A percentile compares a stretch with the other conserved stretches of the same genome.
phyloP scores from a whole-genome alignment of 1,139 yeast genomes.

The Geotrichum bryndzae region DNA sequence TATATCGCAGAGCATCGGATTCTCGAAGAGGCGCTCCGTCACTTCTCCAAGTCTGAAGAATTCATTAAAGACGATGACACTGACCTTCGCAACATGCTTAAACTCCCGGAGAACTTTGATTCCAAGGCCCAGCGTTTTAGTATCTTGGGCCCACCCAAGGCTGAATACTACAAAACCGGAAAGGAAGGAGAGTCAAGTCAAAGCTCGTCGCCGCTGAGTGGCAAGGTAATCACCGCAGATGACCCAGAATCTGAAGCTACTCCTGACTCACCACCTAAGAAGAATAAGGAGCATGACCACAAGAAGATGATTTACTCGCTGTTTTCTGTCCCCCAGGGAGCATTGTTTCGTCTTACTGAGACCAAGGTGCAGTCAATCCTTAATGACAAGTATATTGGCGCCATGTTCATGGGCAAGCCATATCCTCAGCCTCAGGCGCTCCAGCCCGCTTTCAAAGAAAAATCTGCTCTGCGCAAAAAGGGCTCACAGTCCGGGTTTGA shows the following conservation, averaged over 20 bases:
- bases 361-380: slow-evolving; percentile 12
- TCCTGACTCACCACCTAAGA: neutral
- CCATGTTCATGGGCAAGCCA: slow-evolving; percentile 5
- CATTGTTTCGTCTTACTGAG: slow-evolving; percentile 12
- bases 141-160: slow-evolving; percentile 10
- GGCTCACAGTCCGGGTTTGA: neutral
- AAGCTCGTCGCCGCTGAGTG: neutral
- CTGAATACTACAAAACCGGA: neutral
- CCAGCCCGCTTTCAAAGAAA: neutral
- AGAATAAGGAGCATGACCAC: neutral
- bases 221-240: neutral
- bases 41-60: slow-evolving; percentile 12
- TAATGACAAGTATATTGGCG: slow-evolving; percentile 10
- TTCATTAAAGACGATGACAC: neutral
- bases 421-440: neutral
- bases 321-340: slow-evolving; percentile 15
- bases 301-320: slow-evolving; percentile 7
- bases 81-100: slow-evolving; percentile 2
- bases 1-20: slow-evolving; percentile 19
- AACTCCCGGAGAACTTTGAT: slow-evolving; percentile 11
- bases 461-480: neutral
- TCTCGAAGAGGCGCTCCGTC: slow-evolving; percentile 22
- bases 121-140: slow-evolving; percentile 8
- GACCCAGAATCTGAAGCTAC: neutral
- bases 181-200: neutral